Evolutionary conservation across 345 rosid genomes (phyloP).

Genomic region (Populus euphratica): DNA sequence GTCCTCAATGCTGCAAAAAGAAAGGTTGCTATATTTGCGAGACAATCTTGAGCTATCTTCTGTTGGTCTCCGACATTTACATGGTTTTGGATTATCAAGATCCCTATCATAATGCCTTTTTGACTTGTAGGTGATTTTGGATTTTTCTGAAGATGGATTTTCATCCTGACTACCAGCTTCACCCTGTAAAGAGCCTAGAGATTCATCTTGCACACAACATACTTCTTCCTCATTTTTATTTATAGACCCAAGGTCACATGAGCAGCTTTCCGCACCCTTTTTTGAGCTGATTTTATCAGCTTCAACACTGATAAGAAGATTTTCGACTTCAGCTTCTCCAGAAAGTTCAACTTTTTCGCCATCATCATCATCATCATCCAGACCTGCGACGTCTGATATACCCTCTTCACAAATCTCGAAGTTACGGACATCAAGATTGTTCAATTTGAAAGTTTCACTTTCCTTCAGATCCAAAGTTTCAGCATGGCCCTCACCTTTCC

Average conservation of each 20-base stretch:
- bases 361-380: conserved; percentile 37
- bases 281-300: conserved; percentile 35
- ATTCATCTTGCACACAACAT: conserved; percentile 33
- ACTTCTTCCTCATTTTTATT: conserved; percentile 29
- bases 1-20: conserved; percentile 78
- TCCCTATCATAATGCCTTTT: conserved; percentile 74
- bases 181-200: conserved; percentile 37
- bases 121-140: conserved; percentile 37
- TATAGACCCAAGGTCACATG: conserved; percentile 21
- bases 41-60: conserved; percentile 47
- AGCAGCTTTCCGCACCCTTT: conserved; percentile 33
- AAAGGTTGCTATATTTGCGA: conserved; percentile 55
- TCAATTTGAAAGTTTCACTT: conserved; percentile 30
- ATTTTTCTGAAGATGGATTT: conserved; percentile 42
- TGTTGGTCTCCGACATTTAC: conserved; percentile 59
- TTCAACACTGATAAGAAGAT: conserved; percentile 38
- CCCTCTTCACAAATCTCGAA: conserved; percentile 33
- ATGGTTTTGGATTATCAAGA: conserved; percentile 83
- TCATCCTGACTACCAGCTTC: conserved; percentile 36
- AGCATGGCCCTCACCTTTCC: conserved; percentile 73
- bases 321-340: conserved; percentile 36
- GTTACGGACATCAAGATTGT: conserved; percentile 21
- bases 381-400: conserved; percentile 32
- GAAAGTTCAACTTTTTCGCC: conserved; percentile 30
- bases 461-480: conserved; percentile 37